These are phyloP conservation scores for Taiozyma sp. DNA, from an alignment of 1,139 yeast genomes.

Conservation along the genomic window DNA sequence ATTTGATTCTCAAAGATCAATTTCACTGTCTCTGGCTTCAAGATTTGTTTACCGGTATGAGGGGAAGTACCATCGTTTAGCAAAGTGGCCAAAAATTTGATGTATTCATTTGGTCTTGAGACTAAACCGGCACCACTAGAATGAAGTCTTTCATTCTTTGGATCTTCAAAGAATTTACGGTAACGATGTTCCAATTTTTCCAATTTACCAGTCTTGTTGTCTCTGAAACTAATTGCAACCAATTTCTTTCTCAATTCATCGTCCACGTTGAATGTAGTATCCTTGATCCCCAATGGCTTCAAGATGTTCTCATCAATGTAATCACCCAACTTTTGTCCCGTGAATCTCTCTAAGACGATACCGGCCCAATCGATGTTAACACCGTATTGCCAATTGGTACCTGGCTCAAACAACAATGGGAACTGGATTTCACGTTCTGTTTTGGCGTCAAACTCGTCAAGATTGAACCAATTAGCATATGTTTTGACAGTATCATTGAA, in stretches of 20 bases:
- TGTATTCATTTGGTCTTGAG: slow-evolving; percentile 31
- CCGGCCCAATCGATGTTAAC: slow-evolving; percentile 53
- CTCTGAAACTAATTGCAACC: slow-evolving; percentile 15
- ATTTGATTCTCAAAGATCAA: slow-evolving; percentile 18
- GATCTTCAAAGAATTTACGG: slow-evolving; percentile 10
- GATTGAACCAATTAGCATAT: slow-evolving; percentile 21
- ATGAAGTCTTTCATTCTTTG: slow-evolving; percentile 18
- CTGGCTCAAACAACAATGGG: slow-evolving; percentile 51
- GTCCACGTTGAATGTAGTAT: slow-evolving; percentile 16
- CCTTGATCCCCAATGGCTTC: slow-evolving; percentile 35
- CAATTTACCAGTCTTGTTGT: slow-evolving; percentile 9
- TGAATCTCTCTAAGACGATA: slow-evolving; percentile 36
- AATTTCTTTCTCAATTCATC: slow-evolving; percentile 12
- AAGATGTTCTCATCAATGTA: slow-evolving; percentile 38
- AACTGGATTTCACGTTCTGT: slow-evolving; percentile 16
- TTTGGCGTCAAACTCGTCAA: slow-evolving; percentile 19
- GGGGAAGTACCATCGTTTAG: slow-evolving; percentile 33
- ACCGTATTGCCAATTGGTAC: slow-evolving; percentile 48
- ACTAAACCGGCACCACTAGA: slow-evolving; percentile 36
- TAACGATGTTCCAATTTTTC: slow-evolving; percentile 7
- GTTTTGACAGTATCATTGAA: slow-evolving; percentile 27
- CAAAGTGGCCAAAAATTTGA: slow-evolving; percentile 30
- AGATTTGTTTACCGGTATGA: slow-evolving; percentile 25
- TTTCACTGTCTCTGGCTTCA: slow-evolving; percentile 27
- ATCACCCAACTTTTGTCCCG: slow-evolving; percentile 40